phyloP scores from a whole-genome alignment of 169 alveolate species.

The Babesia bigemina region DNA sequence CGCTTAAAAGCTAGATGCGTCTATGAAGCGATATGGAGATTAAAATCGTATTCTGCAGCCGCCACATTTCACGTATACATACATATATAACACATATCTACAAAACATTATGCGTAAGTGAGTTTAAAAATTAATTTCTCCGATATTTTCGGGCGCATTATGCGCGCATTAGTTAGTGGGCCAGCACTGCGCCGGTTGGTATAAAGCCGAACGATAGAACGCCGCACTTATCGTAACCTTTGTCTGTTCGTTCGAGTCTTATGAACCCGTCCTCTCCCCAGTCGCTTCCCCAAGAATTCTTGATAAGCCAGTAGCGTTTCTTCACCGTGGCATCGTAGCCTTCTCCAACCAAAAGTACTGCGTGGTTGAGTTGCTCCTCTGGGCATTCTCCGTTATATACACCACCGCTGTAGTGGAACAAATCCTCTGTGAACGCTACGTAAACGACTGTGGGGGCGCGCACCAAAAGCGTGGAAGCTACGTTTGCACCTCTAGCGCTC shows the following conservation, averaged over 20 bases:
- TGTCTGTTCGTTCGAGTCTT: constrained; percentile 67
- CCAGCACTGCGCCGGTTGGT: constrained; percentile 6
- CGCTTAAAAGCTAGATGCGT: no score
- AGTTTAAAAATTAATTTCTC: no score
- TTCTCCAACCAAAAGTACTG: constrained; percentile 84
- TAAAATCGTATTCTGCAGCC: no score
- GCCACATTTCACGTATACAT: no score
- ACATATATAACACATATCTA: no score
- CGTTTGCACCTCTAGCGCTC: constrained; percentile 41
- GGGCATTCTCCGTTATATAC: constrained; percentile 73
- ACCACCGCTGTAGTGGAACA: constrained; percentile 83
- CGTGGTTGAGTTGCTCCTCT: constrained; percentile 73
- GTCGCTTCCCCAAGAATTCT: constrained; percentile 84
- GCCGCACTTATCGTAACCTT: constrained; percentile 52
- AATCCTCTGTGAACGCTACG: constrained; percentile 85
- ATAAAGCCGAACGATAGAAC: constrained; percentile 41
- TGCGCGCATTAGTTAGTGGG: no score
- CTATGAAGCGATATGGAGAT: no score
- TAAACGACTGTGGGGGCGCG: constrained; percentile 85
- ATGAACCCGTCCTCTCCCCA: constrained; percentile 87
- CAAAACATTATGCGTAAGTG: no score
- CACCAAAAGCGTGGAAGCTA: constrained; percentile 68
- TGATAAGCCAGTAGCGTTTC: constrained; percentile 78
- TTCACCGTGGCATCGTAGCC: constrained; percentile 65
- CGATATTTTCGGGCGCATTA: no score